These are phyloP conservation scores for Litsea cubeba DNA, from an alignment of 164 flowering plant species.

Conservation along the genomic window DNA sequence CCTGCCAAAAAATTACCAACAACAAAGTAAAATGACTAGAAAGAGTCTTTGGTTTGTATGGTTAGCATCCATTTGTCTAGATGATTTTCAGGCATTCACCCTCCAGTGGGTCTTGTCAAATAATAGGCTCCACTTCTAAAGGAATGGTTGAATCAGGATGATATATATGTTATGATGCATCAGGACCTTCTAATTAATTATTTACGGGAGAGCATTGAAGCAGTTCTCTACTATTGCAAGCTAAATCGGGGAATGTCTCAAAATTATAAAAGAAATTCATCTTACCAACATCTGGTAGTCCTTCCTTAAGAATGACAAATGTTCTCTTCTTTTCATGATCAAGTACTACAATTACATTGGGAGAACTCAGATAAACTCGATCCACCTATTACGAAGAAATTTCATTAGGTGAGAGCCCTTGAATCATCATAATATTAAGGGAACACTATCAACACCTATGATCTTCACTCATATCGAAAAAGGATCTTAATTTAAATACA, in stretches of 20 bases:
- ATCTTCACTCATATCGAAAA: neutral
- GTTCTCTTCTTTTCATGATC: constrained; percentile 94
- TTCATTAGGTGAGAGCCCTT: neutral
- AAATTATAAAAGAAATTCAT: neutral
- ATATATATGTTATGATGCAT: neutral
- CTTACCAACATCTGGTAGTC: constrained; percentile 93
- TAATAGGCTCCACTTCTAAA: neutral
- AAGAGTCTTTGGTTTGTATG: neutral
- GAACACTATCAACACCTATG: neutral
- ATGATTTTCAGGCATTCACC: neutral
- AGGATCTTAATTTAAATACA: neutral
- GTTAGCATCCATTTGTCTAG: neutral
- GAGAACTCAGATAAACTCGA: constrained; percentile 72
- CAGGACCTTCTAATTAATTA: neutral
- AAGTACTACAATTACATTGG: constrained; percentile 74
- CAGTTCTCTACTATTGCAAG: neutral
- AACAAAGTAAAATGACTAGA: neutral
- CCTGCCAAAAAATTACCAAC: neutral
- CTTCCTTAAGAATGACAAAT: constrained; percentile 71
- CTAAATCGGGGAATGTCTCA: neutral
- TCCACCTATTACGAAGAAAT: constrained; percentile 49
- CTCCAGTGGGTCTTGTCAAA: neutral
- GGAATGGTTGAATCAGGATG: neutral
- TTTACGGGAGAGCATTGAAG: neutral
- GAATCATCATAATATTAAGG: no score